phyloP scores from a whole-genome alignment of 352 stramenopile genomes.

The Phytophthora macrochlamydospora region DNA sequence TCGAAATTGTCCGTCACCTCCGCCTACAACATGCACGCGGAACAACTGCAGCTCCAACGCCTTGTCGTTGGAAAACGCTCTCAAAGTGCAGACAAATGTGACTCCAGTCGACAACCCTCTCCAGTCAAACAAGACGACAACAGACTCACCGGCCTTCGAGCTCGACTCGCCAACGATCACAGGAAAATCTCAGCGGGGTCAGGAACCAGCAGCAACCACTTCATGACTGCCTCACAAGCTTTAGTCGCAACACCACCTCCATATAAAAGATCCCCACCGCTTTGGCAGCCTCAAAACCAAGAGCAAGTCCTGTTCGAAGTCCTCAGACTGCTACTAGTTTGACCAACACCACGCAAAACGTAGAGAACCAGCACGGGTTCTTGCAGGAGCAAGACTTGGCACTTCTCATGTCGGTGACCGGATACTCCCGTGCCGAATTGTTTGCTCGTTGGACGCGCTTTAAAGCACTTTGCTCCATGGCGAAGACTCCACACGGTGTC shows the following conservation, averaged over 20 bases:
- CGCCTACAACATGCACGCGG: constrained; percentile 49
- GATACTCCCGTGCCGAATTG: constrained; percentile 63
- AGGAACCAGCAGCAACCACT: background rate
- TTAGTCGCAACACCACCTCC: constrained; percentile 8
- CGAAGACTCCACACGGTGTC: constrained; percentile 45
- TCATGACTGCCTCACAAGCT: background rate
- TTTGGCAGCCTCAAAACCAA: constrained; percentile 7
- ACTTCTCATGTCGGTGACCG: constrained; percentile 47
- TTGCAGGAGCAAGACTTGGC: constrained; percentile 61
- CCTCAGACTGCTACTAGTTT: constrained; percentile 5
- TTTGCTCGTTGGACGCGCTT: constrained; percentile 76
- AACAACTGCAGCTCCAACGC: constrained; percentile 46
- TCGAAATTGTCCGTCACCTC: constrained; percentile 44
- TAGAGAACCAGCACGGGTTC: constrained; percentile 56
- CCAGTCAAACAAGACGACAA: constrained; percentile 15
- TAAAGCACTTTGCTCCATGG: constrained; percentile 74
- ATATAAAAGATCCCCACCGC: constrained; percentile 5
- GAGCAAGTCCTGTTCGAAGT: background rate
- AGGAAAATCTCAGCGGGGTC: constrained; percentile 9
- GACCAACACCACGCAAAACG: constrained; percentile 1
- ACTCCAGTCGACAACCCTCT: constrained; percentile 1
- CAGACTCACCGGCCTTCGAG: constrained; percentile 6
- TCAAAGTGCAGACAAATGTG: constrained; percentile 1
- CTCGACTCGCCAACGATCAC: constrained; percentile 16
- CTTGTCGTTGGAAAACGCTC: background rate